Conservation (phyloP, 495 filamentous ascomycete species). For the Filosporella fistucella region DNA sequence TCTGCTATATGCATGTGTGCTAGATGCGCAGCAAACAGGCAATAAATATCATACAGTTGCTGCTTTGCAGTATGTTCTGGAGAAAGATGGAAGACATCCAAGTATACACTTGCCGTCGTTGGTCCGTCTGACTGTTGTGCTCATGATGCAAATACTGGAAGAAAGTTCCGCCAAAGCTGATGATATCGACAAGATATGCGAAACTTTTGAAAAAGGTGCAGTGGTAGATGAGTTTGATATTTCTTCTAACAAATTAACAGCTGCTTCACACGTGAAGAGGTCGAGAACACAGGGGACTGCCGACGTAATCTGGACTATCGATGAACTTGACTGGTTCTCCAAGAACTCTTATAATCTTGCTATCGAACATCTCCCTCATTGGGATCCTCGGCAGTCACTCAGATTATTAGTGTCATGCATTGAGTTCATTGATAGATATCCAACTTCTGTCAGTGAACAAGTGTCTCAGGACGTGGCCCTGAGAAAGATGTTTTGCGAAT, state of each 20-base stretch:
- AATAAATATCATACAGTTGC: slow-evolving; percentile 52
- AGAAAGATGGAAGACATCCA: slow-evolving; percentile 45
- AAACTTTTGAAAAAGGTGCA: slow-evolving; percentile 58
- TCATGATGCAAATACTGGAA: slow-evolving; percentile 52
- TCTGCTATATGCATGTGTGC: slow-evolving; percentile 70
- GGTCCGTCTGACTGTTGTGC: slow-evolving; percentile 56
- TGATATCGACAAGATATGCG: slow-evolving; percentile 46
- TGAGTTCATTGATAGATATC: slow-evolving; percentile 56
- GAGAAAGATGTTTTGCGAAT: slow-evolving; percentile 62
- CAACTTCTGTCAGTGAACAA: slow-evolving; percentile 39
- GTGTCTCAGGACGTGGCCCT: slow-evolving; percentile 45
- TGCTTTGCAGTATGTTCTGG: slow-evolving; percentile 54
- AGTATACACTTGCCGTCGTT: slow-evolving; percentile 64
- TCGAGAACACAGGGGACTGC: slow-evolving; percentile 24
- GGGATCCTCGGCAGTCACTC: slow-evolving; percentile 46
- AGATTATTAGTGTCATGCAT: slow-evolving; percentile 57
- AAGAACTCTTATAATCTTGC: slow-evolving; percentile 73
- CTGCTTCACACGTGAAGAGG: slow-evolving; percentile 42
- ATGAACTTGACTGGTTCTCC: slow-evolving; percentile 78
- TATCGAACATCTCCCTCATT: slow-evolving; percentile 51
- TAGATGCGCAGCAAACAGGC: slow-evolving; percentile 65
- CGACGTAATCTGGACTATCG: slow-evolving; percentile 43
- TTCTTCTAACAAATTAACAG: slow-evolving; percentile 23
- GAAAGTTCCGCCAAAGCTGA: slow-evolving; percentile 10
- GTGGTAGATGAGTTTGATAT: neutral